Evolutionary conservation across 1,284 basidiomycete species (phyloP).

Genomic region (Ustilago vetiveriae): DNA sequence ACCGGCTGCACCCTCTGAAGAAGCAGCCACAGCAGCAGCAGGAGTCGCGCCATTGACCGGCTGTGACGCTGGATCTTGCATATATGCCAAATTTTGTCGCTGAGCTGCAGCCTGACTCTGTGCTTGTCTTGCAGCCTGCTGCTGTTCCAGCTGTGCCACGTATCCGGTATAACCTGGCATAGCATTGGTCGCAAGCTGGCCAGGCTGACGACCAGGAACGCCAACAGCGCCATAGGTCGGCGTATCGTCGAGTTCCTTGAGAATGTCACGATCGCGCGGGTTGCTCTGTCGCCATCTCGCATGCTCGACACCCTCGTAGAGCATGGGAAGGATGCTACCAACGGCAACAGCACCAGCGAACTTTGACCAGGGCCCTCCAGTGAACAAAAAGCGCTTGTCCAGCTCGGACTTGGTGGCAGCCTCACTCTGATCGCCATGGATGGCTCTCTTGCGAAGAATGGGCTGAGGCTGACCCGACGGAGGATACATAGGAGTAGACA

Average conservation of each 20-base stretch:
- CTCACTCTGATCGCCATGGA: background rate
- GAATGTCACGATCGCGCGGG: slow-evolving; percentile 30
- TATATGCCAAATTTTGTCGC: background rate
- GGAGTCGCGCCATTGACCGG: background rate
- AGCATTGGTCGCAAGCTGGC: slow-evolving; percentile 34
- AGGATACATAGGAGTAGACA: background rate
- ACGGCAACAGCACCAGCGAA: slow-evolving; percentile 1
- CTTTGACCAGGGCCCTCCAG: slow-evolving; percentile 8
- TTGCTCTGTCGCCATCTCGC: slow-evolving; percentile 11
- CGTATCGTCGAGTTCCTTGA: slow-evolving; percentile 27
- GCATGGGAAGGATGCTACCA: slow-evolving; percentile 12
- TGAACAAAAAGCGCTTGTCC: slow-evolving; percentile 28
- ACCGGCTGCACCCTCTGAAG: background rate
- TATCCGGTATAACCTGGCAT: slow-evolving; percentile 37
- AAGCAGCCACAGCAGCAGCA: background rate
- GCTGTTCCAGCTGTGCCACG: slow-evolving; percentile 12
- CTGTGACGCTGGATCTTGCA: background rate
- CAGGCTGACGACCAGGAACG: slow-evolving; percentile 24
- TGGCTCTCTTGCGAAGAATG: slow-evolving; percentile 23
- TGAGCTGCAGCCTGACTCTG: background rate
- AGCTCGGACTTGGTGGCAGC: background rate
- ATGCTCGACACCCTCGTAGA: slow-evolving; percentile 17
- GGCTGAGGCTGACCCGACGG: background rate
- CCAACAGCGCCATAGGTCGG: slow-evolving; percentile 42
- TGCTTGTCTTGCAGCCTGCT: slow-evolving; percentile 1